phyloP scores from a whole-genome alignment of 164 flowering plant genomes.

The Houttuynia cordata region DNA sequence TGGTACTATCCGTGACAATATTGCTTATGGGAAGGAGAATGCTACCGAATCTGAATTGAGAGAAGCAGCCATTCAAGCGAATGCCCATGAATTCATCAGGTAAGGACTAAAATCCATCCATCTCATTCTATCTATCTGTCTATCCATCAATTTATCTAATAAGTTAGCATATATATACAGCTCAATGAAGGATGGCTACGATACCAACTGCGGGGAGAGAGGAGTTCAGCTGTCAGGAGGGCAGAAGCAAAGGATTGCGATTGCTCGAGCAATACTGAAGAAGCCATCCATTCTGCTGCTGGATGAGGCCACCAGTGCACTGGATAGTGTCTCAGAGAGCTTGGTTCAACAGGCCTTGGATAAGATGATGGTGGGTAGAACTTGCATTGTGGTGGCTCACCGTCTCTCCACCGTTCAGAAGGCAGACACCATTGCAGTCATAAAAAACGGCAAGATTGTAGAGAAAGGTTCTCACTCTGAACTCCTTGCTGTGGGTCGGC shows the following conservation, averaged over 20 bases:
- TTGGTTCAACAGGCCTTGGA: slow-evolving; percentile 42
- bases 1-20: slow-evolving; percentile 20
- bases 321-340: slow-evolving; percentile 36
- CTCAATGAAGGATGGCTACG: slow-evolving; percentile 28
- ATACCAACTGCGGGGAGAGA: slow-evolving; percentile 45
- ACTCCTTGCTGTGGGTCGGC: slow-evolving; percentile 20
- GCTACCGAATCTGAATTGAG: slow-evolving; percentile 18
- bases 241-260: slow-evolving; percentile 50
- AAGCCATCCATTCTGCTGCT: slow-evolving; percentile 34
- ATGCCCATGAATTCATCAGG: slow-evolving; percentile 26
- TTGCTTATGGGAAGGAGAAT: slow-evolving; percentile 16
- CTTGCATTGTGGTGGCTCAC: slow-evolving; percentile 40
- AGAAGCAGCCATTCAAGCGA: slow-evolving; percentile 22
- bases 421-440: slow-evolving; percentile 29
- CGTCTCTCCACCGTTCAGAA: slow-evolving; percentile 35
- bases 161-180: not conserved
- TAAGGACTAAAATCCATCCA: too few species aligned
- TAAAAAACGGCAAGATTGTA: slow-evolving; percentile 27
- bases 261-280: slow-evolving; percentile 46
- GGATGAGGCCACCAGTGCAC: slow-evolving; percentile 52
- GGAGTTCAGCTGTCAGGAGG: slow-evolving; percentile 52
- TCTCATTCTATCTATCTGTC: not conserved
- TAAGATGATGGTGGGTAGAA: slow-evolving; percentile 37
- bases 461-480: slow-evolving; percentile 33
- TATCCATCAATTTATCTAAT: not conserved